phyloP scores from a whole-genome alignment of 768 basidiomycete genomes.

The Russula ochroleuca region DNA sequence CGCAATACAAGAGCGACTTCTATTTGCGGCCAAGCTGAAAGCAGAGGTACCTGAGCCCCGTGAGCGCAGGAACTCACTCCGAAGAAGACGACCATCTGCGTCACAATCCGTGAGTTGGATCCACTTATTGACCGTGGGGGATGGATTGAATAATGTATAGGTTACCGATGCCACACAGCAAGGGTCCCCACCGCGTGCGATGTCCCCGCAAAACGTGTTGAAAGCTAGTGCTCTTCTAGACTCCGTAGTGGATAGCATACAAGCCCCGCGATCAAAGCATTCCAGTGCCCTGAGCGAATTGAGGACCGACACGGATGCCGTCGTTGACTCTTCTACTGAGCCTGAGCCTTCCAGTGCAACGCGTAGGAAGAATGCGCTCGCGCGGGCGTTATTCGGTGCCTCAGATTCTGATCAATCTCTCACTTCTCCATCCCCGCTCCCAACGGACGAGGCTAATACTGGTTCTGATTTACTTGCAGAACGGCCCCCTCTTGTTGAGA shows the following conservation, averaged over 20 bases:
- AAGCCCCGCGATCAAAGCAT: slow-evolving; percentile 28
- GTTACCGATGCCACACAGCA: slow-evolving; percentile 58
- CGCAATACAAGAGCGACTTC: slow-evolving; percentile 70
- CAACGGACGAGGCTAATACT: slow-evolving; percentile 10
- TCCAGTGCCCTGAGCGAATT: not conserved
- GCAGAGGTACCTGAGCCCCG: slow-evolving; percentile 52
- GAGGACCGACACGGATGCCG: slow-evolving; percentile 22
- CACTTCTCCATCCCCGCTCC: slow-evolving; percentile 32
- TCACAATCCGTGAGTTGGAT: slow-evolving; percentile 60
- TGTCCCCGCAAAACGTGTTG: slow-evolving; percentile 45
- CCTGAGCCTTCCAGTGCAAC: slow-evolving; percentile 39
- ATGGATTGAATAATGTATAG: slow-evolving; percentile 35
- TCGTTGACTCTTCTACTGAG: slow-evolving; percentile 38
- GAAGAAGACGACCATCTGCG: slow-evolving; percentile 72
- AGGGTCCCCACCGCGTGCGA: slow-evolving; percentile 34
- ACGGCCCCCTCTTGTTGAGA: slow-evolving; percentile 45
- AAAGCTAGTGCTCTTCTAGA: slow-evolving; percentile 66
- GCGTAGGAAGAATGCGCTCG: slow-evolving; percentile 61
- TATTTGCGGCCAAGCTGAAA: slow-evolving; percentile 58
- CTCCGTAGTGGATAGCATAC: slow-evolving; percentile 54
- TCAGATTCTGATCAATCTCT: slow-evolving; percentile 38
- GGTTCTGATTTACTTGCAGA: slow-evolving; percentile 52
- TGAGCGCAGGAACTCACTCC: slow-evolving; percentile 64
- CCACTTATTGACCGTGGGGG: not conserved
- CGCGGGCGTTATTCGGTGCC: slow-evolving; percentile 66